Base-by-base conservation (phyloP, 192 early-diverging fungal genomes). In the Obelidium mucronatum region DNA sequence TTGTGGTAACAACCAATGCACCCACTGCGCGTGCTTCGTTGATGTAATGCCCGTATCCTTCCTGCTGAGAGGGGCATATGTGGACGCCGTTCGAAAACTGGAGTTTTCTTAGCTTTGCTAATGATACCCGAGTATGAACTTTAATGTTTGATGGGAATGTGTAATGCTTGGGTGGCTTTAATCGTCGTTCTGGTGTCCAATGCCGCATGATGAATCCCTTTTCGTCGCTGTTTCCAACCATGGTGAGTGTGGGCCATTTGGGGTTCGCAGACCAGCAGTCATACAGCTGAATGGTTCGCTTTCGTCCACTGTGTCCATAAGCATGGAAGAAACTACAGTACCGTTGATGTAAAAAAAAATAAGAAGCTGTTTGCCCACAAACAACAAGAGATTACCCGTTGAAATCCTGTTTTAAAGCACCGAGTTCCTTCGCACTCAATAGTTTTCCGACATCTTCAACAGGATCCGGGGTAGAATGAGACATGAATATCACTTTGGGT, bases 41-140 rank as follows among this genome's bases (percentile, higher is more conserved):
- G 22, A 73, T 73, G 30, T 73, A 73, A 42, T 73, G 70, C 15
- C 70, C 70, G 60, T 40, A 73, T 39, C 70, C 70, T 44, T 73
- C 70, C 34, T 15, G 8, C 2, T 5, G 8, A 15, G 42, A 51
- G 6, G 24, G 8, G 51, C 66, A 67, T 5, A 67, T 30, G 51
- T 67, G 66, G 22, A 67, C 44, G 1, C 66, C 66, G 30, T 67
- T 26, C 28, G 1, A 6, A 42, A 4, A 51, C 33, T 67, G 66
- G 8, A 64, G 61, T 19, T 19, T 39, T 3, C 61, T 26, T 8
- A 22, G 55, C 1, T 8, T 22, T 26, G 11, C 55, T 8, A 58
- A 31, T 8, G 55, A 0, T 6, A 58, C 55, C 17, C 8, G 26
- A 8, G 22, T 5, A 22, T 22, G 55, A 22, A 58, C 24, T 11